Base-by-base conservation (phyloP, 1,139 yeast species). In the Zygosaccharomyces sapae region DNA sequence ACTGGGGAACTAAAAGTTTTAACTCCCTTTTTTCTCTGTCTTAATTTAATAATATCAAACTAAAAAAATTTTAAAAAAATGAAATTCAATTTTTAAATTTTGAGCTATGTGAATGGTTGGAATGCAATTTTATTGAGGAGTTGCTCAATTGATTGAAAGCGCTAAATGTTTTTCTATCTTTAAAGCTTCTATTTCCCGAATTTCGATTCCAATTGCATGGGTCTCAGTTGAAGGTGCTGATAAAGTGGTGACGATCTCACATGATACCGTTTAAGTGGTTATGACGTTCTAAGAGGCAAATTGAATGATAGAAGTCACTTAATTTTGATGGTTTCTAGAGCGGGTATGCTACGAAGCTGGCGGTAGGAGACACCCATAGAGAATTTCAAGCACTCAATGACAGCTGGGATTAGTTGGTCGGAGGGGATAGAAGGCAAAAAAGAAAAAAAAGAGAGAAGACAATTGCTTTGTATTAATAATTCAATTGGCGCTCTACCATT, bases 251-350 rank as follows among this genome's bases (percentile, higher is more conserved):
- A 18, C 10, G 33, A 13, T 16, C 41, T 38, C 41, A 24, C 41
- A 22, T 38, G 41, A 38, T 38, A 38, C 24, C 13, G 41, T 29
- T 37, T 37, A 39, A 13, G 27, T 27, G 42, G 39, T 37, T 31
- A 31, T 31, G 34, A 13, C 18, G 25, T 27, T 43, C 34, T 29
- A 38, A 33, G 44, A 45, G 43, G 46, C 40, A 48, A 50, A 44
- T 45, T 44, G 31, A 43, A 46, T 50, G 53, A 50, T 50, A 46
- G 53, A 50, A 50, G 53, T 50, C 53, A 44, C 45, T 44, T 39
- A 36, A 39, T 43, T 46, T 47, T 45, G 48, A 36, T 42, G 51
- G 50, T 48, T 45, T 50, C 39, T 31, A 38, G 40, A 39, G 24
- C 22, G 38, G 41, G 10, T 27, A 16, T 19, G 34, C 24, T 6